Percentiles rank a stretch among this genome's conserved stretches.
These are phyloP conservation scores for Oryza coarctata DNA, from an alignment of 176 grass and related monocot genomes.

Conservation along the genomic window DNA sequence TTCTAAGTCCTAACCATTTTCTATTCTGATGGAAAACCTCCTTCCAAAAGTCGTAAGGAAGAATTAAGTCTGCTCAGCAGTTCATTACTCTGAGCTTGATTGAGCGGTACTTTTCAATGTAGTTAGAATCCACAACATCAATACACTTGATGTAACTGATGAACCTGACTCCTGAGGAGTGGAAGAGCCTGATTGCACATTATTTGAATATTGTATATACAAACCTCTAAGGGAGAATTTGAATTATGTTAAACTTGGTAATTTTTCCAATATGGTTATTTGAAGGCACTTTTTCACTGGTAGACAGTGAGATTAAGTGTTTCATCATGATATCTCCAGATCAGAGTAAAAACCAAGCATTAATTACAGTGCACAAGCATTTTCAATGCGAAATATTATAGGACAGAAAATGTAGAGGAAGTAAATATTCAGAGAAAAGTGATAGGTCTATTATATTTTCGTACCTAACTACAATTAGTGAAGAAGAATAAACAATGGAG, in stretches of 20 bases:
- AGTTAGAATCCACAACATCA: neutral
- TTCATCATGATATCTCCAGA: conserved; percentile 6
- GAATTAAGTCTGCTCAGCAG: neutral
- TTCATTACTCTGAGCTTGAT: neutral
- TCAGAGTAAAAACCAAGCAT: neutral
- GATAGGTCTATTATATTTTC: neutral
- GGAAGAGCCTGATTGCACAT: neutral
- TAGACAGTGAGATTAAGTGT: neutral
- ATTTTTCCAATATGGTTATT: neutral
- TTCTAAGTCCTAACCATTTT: no score
- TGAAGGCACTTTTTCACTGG: neutral
- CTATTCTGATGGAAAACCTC: neutral
- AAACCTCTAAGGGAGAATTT: neutral
- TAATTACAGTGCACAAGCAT: neutral
- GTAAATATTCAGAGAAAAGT: neutral
- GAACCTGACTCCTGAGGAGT: neutral
- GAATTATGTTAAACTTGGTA: neutral
- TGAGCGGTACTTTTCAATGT: neutral
- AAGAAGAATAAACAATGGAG: neutral
- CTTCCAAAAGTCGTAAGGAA: neutral
- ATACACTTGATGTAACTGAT: neutral
- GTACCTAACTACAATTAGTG: neutral
- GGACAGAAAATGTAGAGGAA: conserved; percentile 12
- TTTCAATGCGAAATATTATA: neutral
- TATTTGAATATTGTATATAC: neutral